A percentile compares a stretch with the other conserved stretches of the same genome.
These are phyloP conservation scores for Phalaenopsis hybrid DNA, from an alignment of 116 monocot genomes.

Conservation along the genomic window DNA sequence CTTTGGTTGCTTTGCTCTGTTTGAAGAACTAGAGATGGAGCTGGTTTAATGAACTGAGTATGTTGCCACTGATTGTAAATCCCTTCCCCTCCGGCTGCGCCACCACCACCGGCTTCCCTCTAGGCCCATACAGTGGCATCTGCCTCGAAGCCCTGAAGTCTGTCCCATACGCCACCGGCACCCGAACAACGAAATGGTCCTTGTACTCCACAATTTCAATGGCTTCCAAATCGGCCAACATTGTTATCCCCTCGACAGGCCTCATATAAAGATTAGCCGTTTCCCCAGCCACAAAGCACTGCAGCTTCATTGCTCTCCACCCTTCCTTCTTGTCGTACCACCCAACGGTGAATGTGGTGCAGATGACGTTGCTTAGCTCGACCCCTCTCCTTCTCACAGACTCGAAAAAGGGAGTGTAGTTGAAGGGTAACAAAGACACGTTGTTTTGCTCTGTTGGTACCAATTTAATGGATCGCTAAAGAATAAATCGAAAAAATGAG, in stretches of 20 bases:
- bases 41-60: conserved; percentile 13
- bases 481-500: too few species aligned
- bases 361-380: conserved; percentile 34
- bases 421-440: conserved; percentile 27
- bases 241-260: conserved; percentile 49
- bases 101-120: conserved; percentile 18
- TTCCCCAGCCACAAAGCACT: too few species aligned
- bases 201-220: conserved; percentile 40
- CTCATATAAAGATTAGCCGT: neutral
- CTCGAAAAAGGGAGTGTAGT: conserved; percentile 49
- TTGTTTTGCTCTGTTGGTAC: too few species aligned
- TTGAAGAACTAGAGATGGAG: neutral
- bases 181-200: conserved; percentile 28
- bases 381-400: conserved; percentile 43
- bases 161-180: conserved; percentile 39
- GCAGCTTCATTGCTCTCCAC: conserved; percentile 18
- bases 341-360: conserved; percentile 38
- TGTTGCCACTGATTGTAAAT: conserved; percentile 33
- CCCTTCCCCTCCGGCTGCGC: conserved; percentile 44
- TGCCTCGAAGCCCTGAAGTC: conserved; percentile 30
- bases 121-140: conserved; percentile 21
- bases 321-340: conserved; percentile 50
- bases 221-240: conserved; percentile 47
- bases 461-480: too few species aligned
- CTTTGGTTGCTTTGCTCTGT: too few species aligned